Evolutionary conservation across 2,329 filamentous ascomycete genomes (phyloP).

Genomic region (Diaporthe amygdali): DNA sequence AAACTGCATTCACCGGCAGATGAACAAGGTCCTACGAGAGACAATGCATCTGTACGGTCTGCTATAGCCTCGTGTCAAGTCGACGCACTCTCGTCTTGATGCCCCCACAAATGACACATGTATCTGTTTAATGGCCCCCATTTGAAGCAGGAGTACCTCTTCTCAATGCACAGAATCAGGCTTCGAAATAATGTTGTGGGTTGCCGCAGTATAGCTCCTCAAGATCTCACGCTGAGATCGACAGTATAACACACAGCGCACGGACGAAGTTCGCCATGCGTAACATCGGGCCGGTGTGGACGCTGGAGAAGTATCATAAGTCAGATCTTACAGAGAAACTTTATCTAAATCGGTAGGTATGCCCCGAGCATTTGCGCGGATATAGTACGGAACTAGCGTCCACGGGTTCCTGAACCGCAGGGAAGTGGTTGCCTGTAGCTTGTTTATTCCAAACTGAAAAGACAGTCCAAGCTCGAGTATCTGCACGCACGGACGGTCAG

Average conservation of each 20-base stretch:
- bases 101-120: neutral
- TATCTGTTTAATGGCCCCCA: neutral
- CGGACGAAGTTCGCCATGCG: neutral
- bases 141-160: neutral
- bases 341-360: neutral
- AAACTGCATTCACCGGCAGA: neutral
- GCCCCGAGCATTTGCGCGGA: neutral
- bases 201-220: neutral
- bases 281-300: neutral
- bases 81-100: neutral
- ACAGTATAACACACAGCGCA: neutral
- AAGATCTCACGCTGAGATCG: neutral
- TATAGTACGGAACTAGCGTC: neutral
- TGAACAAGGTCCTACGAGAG: neutral
- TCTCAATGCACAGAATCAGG: neutral
- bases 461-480: neutral
- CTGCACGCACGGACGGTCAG: neutral
- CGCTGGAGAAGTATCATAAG: neutral
- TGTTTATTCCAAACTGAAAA: neutral
- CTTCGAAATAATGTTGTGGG: neutral
- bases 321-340: conserved; percentile 11
- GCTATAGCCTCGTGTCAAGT: neutral
- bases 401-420: neutral
- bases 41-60: neutral
- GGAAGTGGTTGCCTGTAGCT: neutral